Conservation (phyloP, 1,284 basidiomycete species). For the Boletus semigastroideus region DNA sequence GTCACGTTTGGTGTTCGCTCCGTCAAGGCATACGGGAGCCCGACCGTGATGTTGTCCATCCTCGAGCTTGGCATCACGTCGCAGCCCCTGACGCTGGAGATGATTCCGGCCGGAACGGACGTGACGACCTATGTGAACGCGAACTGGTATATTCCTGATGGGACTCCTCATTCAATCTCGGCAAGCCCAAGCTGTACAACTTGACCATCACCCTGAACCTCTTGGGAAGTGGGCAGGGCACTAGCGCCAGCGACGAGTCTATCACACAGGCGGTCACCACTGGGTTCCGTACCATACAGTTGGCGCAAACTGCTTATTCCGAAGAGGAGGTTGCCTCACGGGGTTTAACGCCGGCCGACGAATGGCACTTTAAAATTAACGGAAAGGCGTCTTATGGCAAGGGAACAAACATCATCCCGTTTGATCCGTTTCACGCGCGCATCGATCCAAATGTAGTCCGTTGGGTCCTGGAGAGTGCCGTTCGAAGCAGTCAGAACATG, state of each 20-base stretch:
- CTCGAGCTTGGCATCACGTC: conserved; percentile 40
- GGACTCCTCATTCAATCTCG: conserved; percentile 50
- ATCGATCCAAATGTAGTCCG: conserved; percentile 49
- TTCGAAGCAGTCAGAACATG: conserved; percentile 59
- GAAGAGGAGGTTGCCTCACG: conserved; percentile 43
- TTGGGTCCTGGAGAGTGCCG: conserved; percentile 58
- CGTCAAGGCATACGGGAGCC: conserved; percentile 33
- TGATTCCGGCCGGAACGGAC: conserved; percentile 35
- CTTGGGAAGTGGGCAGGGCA: conserved; percentile 1
- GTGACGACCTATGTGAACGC: conserved; percentile 42
- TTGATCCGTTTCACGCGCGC: conserved; percentile 57
- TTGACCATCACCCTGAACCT: conserved; percentile 37
- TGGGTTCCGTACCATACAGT: conserved; percentile 57
- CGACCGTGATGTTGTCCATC: conserved; percentile 44
- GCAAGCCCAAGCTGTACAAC: conserved; percentile 54
- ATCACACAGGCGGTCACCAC: conserved; percentile 43
- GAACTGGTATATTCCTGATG: conserved; percentile 47
- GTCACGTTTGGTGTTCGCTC: conserved; percentile 53
- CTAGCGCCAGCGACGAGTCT: neutral
- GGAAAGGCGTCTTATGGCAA: conserved; percentile 54
- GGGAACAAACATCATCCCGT: conserved; percentile 60
- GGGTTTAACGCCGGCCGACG: conserved; percentile 57
- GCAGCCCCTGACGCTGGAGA: conserved; percentile 20
- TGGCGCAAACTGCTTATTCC: conserved; percentile 49
- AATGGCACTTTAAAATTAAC: conserved; percentile 61